Conservation (phyloP, 2,329 filamentous ascomycete species). For the Fusarium sp. region DNA sequence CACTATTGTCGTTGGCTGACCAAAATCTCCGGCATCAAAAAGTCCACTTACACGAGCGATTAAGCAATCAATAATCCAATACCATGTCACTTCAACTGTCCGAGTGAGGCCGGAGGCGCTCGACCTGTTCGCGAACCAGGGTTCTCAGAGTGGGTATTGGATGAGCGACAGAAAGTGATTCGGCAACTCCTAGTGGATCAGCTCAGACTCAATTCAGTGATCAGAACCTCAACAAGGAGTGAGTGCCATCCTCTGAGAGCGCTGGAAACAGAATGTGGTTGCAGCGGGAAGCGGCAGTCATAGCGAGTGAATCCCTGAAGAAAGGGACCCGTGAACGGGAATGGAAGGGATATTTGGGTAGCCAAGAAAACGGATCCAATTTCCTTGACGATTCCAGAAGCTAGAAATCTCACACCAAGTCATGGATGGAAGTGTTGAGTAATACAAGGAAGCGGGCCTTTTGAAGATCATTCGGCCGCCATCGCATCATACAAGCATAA, state of each 20-base stretch:
- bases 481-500: conserved; percentile 14
- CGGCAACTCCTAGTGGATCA: conserved; percentile 28
- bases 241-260: conserved; percentile 3
- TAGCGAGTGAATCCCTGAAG: background rate
- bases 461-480: conserved; percentile 21
- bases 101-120: conserved; percentile 33
- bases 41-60: background rate
- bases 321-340: conserved; percentile 10
- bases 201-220: background rate
- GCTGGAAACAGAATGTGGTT: conserved; percentile 22
- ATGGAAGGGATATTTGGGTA: background rate
- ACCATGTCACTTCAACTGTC: background rate
- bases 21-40: background rate
- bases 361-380: conserved; percentile 6
- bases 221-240: background rate
- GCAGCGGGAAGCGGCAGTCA: conserved; percentile 28
- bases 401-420: background rate
- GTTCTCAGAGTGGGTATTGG: conserved; percentile 19
- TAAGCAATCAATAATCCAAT: background rate
- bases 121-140: background rate
- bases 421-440: background rate
- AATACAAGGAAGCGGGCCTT: conserved; percentile 8
- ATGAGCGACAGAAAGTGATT: background rate
- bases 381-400: conserved; percentile 31
- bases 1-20: background rate